These are phyloP conservation scores for Calocybe cyanea DNA, from an alignment of 768 basidiomycete species.

Conservation along the genomic window DNA sequence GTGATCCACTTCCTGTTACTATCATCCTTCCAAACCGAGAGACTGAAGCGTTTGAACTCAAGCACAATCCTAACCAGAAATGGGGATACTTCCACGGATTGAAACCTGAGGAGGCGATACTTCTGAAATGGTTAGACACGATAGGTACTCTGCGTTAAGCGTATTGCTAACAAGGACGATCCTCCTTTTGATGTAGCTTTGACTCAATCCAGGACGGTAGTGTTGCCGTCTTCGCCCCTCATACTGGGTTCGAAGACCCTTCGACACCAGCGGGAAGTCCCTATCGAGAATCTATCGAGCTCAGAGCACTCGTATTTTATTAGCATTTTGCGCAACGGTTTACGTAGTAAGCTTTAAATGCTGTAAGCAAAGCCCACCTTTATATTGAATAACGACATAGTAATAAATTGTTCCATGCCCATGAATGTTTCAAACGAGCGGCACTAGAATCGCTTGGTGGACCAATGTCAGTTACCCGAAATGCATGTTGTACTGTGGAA, in stretches of 20 bases:
- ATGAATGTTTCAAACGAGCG: too few relatives aligned
- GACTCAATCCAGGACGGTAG: conserved; percentile 33
- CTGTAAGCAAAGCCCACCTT: too few relatives aligned
- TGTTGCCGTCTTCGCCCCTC: conserved; percentile 45
- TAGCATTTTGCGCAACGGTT: too few relatives aligned
- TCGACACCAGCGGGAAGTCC: conserved; percentile 36
- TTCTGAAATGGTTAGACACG: conserved; percentile 49
- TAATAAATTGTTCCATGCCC: too few relatives aligned
- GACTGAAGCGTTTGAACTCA: conserved; percentile 45
- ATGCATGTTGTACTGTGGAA: too few relatives aligned
- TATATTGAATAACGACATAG: too few relatives aligned
- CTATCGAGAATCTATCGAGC: conserved; percentile 44
- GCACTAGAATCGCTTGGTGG: too few relatives aligned
- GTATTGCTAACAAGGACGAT: neutral
- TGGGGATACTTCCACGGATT: conserved; percentile 48
- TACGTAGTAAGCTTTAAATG: too few relatives aligned
- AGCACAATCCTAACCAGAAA: conserved; percentile 37
- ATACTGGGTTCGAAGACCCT: conserved; percentile 45
- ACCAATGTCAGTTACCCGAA: too few relatives aligned
- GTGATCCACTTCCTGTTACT: conserved; percentile 37
- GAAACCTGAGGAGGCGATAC: conserved; percentile 42
- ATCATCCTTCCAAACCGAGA: conserved; percentile 43
- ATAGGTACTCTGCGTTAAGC: neutral
- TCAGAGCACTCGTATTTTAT: conserved; percentile 35
- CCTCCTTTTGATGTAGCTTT: conserved; percentile 26